Conservation (phyloP, 1,284 basidiomycete genomes). For the Trichosporon sp. region DNA sequence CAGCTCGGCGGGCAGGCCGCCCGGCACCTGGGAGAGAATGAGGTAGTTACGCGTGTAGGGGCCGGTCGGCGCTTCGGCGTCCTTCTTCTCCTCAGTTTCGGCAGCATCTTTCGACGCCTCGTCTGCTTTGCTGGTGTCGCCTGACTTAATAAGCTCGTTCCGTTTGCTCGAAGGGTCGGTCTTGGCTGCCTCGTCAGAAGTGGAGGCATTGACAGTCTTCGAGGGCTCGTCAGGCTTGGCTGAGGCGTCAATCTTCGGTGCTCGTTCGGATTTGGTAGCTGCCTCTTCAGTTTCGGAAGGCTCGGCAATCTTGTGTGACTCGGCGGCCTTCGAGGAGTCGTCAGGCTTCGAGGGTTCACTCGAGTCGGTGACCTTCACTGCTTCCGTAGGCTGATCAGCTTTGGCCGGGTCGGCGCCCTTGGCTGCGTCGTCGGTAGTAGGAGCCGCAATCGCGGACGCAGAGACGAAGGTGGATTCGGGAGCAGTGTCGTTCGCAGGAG, state of each 20-base stretch:
- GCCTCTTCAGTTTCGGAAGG: too few species aligned
- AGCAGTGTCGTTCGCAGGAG: neutral
- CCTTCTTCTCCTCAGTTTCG: neutral
- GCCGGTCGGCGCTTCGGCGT: conserved; percentile 13
- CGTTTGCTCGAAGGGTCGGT: neutral
- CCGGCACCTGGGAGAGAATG: conserved; percentile 46
- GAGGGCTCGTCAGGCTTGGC: neutral
- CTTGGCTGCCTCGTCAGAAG: neutral
- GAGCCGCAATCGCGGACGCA: too few species aligned
- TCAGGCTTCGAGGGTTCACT: neutral
- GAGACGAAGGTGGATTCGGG: neutral
- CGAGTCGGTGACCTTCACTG: neutral
- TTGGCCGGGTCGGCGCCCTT: neutral
- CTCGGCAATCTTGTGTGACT: neutral
- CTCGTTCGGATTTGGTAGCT: too few species aligned
- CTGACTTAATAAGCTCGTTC: neutral
- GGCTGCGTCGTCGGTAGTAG: neutral
- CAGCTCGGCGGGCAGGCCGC: conserved; percentile 47
- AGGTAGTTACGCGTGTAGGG: conserved; percentile 47
- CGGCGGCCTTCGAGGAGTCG: neutral
- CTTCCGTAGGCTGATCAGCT: neutral
- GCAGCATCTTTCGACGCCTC: neutral
- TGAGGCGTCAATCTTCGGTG: too few species aligned
- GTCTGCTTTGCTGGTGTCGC: neutral
- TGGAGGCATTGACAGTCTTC: neutral